These are phyloP conservation scores for Neonothopanus nambi DNA, from an alignment of 1,284 basidiomycete species.

Conservation along the genomic window DNA sequence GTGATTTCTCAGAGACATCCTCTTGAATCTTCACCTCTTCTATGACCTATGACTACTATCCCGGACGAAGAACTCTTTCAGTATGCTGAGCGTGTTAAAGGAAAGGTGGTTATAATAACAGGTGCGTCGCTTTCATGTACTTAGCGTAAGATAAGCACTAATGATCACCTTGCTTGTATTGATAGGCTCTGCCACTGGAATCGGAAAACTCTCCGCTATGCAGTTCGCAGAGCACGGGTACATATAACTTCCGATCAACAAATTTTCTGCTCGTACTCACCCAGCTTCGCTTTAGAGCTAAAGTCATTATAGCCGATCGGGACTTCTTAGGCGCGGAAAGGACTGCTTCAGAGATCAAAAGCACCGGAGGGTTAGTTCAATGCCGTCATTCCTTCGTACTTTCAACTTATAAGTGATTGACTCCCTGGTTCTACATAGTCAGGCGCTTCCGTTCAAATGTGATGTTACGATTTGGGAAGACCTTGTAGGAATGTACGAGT, in stretches of 20 bases:
- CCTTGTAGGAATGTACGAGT: conserved; percentile 39
- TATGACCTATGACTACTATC: conserved; percentile 29
- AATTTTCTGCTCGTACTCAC: neutral
- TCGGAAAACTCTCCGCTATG: conserved; percentile 33
- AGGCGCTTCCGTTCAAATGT: conserved; percentile 31
- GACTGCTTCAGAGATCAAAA: conserved; percentile 29
- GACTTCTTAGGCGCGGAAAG: conserved; percentile 26
- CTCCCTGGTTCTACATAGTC: conserved; percentile 21
- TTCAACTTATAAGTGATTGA: neutral
- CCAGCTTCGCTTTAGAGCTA: conserved; percentile 33
- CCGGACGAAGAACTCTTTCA: conserved; percentile 29
- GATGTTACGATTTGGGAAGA: conserved; percentile 44
- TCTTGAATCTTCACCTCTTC: neutral
- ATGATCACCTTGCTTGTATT: neutral
- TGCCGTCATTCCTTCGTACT: neutral
- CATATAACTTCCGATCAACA: conserved; percentile 15
- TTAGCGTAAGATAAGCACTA: neutral
- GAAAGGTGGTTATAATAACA: conserved; percentile 41
- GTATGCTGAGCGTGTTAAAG: conserved; percentile 29
- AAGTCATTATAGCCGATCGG: conserved; percentile 40
- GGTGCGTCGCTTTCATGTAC: conserved; percentile 23
- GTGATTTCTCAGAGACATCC: neutral
- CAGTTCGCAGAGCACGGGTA: conserved; percentile 34
- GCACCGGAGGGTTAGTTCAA: conserved; percentile 45
- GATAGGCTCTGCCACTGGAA: conserved; percentile 37